Conservation (phyloP, 768 basidiomycete genomes). For the Amanita inopinata region DNA sequence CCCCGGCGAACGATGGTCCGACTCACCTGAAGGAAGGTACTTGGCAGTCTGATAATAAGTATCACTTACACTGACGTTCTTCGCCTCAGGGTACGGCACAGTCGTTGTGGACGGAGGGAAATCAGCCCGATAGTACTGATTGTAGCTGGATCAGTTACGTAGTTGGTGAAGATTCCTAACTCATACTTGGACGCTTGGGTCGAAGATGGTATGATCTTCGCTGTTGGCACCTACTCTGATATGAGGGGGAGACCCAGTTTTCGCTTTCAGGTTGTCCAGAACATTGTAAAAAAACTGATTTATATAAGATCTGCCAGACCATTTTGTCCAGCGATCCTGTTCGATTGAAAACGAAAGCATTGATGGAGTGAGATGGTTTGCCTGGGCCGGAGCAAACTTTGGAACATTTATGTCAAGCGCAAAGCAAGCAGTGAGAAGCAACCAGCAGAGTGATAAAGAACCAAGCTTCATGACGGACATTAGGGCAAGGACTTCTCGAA, state of each 20-base stretch:
- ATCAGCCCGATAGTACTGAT: conserved; percentile 33
- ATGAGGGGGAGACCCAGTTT: conserved; percentile 43
- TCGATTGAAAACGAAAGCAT: conserved; percentile 61
- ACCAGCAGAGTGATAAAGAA: too few relatives aligned
- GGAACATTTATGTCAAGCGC: conserved; percentile 30
- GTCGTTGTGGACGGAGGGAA: conserved; percentile 40
- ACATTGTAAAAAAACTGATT: conserved; percentile 56
- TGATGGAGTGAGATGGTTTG: conserved; percentile 31
- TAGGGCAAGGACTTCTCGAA: too few relatives aligned
- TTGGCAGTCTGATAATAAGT: conserved; percentile 43
- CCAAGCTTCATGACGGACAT: too few relatives aligned
- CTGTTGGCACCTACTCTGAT: conserved; percentile 53
- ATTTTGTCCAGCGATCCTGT: conserved; percentile 62
- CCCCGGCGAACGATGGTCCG: conserved; percentile 1
- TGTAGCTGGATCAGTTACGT: background rate
- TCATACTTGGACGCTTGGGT: conserved; percentile 33
- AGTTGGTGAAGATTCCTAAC: background rate
- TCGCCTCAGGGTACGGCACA: conserved; percentile 61
- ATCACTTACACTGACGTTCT: conserved; percentile 47
- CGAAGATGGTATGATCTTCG: conserved; percentile 51
- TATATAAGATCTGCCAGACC: conserved; percentile 41
- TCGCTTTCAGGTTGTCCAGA: conserved; percentile 41
- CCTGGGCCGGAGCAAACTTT: conserved; percentile 23
- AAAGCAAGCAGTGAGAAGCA: too few relatives aligned
- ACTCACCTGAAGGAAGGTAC: conserved; percentile 39